A percentile compares a stretch with the other conserved stretches of the same genome.
Evolutionary conservation across 306 rosid species (phyloP).

Genomic region (Corylus heterophylla): DNA sequence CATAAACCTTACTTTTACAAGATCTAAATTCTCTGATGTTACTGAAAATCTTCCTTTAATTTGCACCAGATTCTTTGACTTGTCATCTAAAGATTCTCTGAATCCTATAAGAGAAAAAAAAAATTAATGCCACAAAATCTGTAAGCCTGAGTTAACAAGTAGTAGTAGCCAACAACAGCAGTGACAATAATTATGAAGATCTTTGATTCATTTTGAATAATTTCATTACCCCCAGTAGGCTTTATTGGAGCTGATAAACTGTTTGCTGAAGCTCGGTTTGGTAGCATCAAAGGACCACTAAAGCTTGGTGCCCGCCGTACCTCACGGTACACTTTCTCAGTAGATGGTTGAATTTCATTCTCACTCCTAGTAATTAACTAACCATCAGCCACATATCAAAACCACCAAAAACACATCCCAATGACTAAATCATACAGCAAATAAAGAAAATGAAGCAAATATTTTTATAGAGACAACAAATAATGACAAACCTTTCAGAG

Average conservation of each 20-base stretch:
- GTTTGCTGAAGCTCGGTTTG: constrained; percentile 98
- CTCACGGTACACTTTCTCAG: constrained; percentile 61
- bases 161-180: constrained; percentile 17
- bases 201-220: constrained; percentile 17
- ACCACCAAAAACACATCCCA: background rate
- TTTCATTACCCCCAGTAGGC: constrained; percentile 86
- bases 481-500: constrained; percentile 54
- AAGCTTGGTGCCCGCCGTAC: constrained; percentile 80
- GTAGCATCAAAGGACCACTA: constrained; percentile 99
- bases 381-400: constrained; percentile 20
- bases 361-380: constrained; percentile 58
- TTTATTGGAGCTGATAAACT: constrained; percentile 99
- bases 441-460: background rate
- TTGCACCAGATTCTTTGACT: constrained; percentile 93
- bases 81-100: constrained; percentile 93
- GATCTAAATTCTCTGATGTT: constrained; percentile 94
- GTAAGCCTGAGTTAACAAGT: constrained; percentile 1
- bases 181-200: constrained; percentile 14
- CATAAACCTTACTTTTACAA: constrained; percentile 71
- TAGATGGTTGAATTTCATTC: constrained; percentile 50
- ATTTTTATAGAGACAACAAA: constrained; percentile 6
- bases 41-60: constrained; percentile 97
- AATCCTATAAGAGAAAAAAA: constrained; percentile 54
- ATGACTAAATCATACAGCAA: constrained; percentile 14
- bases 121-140: constrained; percentile 27